These are phyloP conservation scores for Ophiocytium majus DNA, from an alignment of 352 stramenopile species.

Conservation along the genomic window DNA sequence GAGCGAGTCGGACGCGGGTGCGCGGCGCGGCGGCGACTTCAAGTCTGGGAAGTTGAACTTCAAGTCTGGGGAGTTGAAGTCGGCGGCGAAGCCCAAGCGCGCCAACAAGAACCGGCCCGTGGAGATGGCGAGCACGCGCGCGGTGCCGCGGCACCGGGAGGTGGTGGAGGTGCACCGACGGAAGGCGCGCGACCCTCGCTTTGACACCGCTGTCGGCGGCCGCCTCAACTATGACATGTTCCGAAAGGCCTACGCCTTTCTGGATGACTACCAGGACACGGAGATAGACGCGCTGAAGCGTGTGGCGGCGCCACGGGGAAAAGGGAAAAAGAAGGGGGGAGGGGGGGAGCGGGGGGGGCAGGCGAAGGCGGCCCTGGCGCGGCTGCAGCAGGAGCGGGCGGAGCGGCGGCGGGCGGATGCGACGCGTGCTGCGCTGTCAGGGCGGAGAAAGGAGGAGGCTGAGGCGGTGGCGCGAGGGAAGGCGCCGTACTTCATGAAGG, in stretches of 20 bases:
- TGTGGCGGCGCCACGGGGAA: constrained; percentile 55
- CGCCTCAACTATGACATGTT: constrained; percentile 78
- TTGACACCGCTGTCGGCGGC: constrained; percentile 69
- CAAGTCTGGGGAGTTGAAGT: not conserved
- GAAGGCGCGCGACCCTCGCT: constrained; percentile 72
- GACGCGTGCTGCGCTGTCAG: constrained; percentile 43
- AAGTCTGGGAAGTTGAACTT: not conserved
- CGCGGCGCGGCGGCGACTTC: not conserved
- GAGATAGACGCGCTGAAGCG: constrained; percentile 79
- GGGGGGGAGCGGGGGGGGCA: constrained; percentile 28
- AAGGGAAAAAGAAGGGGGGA: constrained; percentile 34
- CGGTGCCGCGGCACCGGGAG: constrained; percentile 45
- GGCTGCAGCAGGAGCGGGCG: constrained; percentile 39
- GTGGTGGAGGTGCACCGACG: constrained; percentile 34
- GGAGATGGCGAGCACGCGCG: constrained; percentile 36
- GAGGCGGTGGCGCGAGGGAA: constrained; percentile 81
- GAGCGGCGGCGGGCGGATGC: constrained; percentile 1
- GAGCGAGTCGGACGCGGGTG: not conserved
- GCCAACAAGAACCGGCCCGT: constrained; percentile 42
- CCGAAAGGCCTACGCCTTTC: constrained; percentile 77
- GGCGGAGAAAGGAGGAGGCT: constrained; percentile 72
- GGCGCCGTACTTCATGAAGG: constrained; percentile 82
- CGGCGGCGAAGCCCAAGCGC: constrained; percentile 18
- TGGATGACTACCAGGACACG: constrained; percentile 75
- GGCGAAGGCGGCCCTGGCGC: constrained; percentile 27